Percentiles rank a stretch among this genome's conserved stretches.
These are phyloP conservation scores for Buddleja alternifolia DNA, from an alignment of 257 asterid genomes.

Conservation along the genomic window DNA sequence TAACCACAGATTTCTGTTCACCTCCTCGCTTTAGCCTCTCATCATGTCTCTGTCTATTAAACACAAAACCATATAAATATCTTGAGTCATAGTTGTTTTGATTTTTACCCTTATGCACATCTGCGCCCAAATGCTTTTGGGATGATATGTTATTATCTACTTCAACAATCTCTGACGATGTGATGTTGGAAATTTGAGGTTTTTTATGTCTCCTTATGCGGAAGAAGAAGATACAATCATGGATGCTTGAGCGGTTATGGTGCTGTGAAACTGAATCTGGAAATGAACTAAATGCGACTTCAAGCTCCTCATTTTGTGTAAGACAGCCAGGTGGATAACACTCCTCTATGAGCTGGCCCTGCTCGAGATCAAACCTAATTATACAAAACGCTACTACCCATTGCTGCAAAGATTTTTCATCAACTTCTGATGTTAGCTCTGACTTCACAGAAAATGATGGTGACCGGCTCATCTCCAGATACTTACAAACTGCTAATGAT, in stretches of 20 bases:
- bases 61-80: conserved; percentile 89
- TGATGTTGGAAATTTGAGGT: conserved; percentile 37
- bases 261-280: conserved; percentile 98
- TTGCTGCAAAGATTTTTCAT: conserved; percentile 67
- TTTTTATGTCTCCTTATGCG: conserved; percentile 63
- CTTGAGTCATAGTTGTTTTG: conserved; percentile 41
- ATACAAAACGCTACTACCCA: conserved; percentile 91
- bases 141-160: conserved; percentile 39
- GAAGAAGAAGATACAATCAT: conserved; percentile 91
- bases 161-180: conserved; percentile 64
- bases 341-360: conserved; percentile 95
- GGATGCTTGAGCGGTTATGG: conserved; percentile 92
- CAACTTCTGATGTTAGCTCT: conserved; percentile 69
- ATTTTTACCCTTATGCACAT: conserved; percentile 39
- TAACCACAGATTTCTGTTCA: conserved; percentile 92
- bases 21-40: conserved; percentile 97
- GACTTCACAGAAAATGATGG: conserved; percentile 83
- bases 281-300: conserved; percentile 86
- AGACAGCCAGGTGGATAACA: conserved; percentile 87
- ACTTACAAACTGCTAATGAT: conserved; percentile 31
- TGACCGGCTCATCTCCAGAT: conserved; percentile 82
- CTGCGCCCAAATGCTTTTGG: conserved; percentile 35
- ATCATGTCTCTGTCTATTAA: conserved; percentile 96
- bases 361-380: conserved; percentile 96
- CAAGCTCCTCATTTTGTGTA: conserved; percentile 92